A percentile compares a stretch with the other conserved stretches of the same genome.
These are phyloP conservation scores for Daldinia eschscholtzii DNA, from an alignment of 2,329 filamentous ascomycete species.

Conservation along the genomic window DNA sequence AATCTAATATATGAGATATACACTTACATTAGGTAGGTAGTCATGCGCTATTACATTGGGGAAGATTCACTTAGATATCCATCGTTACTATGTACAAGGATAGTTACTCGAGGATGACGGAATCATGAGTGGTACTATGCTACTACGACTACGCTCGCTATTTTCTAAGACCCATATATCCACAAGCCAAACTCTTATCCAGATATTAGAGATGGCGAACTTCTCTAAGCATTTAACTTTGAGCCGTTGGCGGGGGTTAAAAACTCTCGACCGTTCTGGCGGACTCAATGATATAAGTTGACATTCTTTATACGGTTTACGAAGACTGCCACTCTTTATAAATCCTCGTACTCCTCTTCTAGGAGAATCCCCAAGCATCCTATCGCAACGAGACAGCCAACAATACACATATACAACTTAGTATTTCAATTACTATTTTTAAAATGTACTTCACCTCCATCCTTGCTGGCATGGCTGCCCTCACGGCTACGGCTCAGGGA, in stretches of 20 bases:
- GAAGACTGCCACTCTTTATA: slow-evolving; percentile 11
- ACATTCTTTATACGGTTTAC: not conserved
- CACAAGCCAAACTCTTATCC: not conserved
- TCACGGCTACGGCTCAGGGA: slow-evolving; percentile 16
- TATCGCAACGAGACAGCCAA: not conserved
- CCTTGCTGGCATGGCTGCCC: slow-evolving; percentile 16
- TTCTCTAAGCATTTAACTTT: slow-evolving; percentile 26
- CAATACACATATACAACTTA: slow-evolving; percentile 9
- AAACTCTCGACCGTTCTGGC: slow-evolving; percentile 9
- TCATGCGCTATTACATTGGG: too few relatives aligned
- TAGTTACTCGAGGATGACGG: not conserved
- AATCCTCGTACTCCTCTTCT: not conserved
- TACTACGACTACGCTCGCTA: not conserved
- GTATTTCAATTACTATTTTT: slow-evolving; percentile 2
- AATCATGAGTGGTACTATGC: not conserved
- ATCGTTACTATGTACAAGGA: not conserved
- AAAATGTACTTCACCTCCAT: slow-evolving; percentile 29
- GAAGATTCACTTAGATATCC: not conserved
- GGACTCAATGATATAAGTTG: not conserved
- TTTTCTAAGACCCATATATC: slow-evolving; percentile 15
- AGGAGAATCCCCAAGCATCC: not conserved
- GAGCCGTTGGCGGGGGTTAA: not conserved
- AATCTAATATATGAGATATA: too few relatives aligned
- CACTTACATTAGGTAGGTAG: too few relatives aligned
- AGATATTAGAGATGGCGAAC: slow-evolving; percentile 9